These are phyloP conservation scores for Backusella tuberculispora DNA, from an alignment of 192 early-diverging fungal genomes.

Conservation along the genomic window DNA sequence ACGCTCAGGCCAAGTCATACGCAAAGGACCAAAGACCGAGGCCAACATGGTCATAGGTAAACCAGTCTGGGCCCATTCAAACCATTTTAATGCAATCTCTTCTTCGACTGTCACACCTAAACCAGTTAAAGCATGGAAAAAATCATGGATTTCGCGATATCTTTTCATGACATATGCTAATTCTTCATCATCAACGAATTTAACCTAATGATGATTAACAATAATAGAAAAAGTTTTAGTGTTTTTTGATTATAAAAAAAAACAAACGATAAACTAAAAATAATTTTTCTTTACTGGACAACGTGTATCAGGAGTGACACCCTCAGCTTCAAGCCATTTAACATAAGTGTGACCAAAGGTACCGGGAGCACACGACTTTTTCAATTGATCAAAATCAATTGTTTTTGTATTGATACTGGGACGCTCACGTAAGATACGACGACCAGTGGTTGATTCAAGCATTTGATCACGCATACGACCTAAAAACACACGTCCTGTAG, in stretches of 20 bases:
- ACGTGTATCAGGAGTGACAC: conserved; percentile 83
- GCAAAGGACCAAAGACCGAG: conserved; percentile 81
- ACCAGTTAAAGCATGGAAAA: conserved; percentile 90
- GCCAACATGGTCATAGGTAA: conserved; percentile 87
- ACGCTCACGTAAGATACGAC: conserved; percentile 81
- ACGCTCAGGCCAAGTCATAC: conserved; percentile 63
- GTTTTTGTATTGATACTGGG: conserved; percentile 76
- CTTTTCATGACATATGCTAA: conserved; percentile 93
- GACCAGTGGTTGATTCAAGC: conserved; percentile 73
- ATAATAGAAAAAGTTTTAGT: too few species aligned
- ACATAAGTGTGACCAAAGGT: conserved; percentile 91
- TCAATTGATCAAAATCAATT: conserved; percentile 69
- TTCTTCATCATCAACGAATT: conserved; percentile 88
- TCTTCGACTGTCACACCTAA: conserved; percentile 81
- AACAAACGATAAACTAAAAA: too few species aligned
- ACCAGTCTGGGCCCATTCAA: conserved; percentile 91
- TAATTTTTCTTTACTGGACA: conserved; percentile 54
- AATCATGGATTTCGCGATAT: conserved; percentile 94
- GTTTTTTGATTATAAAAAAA: not conserved
- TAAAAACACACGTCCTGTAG: conserved; percentile 76
- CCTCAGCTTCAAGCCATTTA: conserved; percentile 76
- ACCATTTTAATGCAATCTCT: conserved; percentile 94
- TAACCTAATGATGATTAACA: conserved; percentile 75
- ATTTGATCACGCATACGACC: conserved; percentile 76
- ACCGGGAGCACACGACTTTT: conserved; percentile 57